phyloP scores from a whole-genome alignment of 163 green algal genomes.

The Prototheca cutis region DNA sequence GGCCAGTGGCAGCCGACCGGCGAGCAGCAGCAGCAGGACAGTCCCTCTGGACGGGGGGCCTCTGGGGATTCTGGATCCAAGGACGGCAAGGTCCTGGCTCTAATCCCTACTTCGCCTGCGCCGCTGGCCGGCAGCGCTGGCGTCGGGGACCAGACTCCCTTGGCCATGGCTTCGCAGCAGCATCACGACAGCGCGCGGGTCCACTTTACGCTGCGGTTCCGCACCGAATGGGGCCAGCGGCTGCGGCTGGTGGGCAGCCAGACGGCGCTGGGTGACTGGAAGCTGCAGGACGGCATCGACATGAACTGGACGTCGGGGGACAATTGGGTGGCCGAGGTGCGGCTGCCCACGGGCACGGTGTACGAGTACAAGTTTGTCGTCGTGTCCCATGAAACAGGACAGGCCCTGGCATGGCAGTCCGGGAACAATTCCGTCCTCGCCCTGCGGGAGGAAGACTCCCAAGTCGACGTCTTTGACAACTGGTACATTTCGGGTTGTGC shows the following conservation, averaged over 20 bases:
- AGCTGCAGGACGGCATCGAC: background rate
- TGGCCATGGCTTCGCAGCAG: background rate
- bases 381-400: constrained; percentile 20
- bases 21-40: no score
- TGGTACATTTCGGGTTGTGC: no score
- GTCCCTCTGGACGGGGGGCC: no score
- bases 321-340: background rate
- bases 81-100: no score
- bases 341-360: constrained; percentile 1
- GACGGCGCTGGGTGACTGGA: background rate
- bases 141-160: no score
- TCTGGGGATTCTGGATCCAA: no score
- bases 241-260: background rate
- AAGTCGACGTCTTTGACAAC: constrained; percentile 46
- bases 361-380: constrained; percentile 57
- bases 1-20: no score
- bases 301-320: background rate
- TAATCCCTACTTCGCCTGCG: no score
- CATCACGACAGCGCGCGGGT: background rate
- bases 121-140: no score
- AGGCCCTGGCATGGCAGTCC: constrained; percentile 39
- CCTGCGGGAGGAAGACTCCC: constrained; percentile 20
- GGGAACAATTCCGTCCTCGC: constrained; percentile 56
- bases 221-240: background rate
- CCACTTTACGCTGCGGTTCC: background rate